A percentile compares a stretch with the other conserved stretches of the same genome.
phyloP scores from a whole-genome alignment of 202 grass and related monocot species.

The Bolboschoenoplectus hybrid region DNA sequence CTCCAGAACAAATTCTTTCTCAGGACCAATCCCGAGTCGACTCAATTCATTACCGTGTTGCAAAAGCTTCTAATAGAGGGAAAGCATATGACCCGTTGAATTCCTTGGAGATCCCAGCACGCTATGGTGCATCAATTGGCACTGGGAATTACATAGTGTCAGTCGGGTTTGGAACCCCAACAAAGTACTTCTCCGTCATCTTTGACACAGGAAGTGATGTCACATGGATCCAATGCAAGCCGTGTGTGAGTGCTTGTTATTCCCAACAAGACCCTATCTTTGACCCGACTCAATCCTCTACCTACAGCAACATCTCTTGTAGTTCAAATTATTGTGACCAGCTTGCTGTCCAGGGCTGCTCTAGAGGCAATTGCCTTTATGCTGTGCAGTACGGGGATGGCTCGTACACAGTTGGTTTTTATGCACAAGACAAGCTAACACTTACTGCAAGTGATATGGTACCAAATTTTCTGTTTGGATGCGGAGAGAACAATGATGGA shows the following conservation, averaged over 20 bases:
- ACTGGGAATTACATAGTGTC: constrained; percentile 63
- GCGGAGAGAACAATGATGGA: constrained; percentile 69
- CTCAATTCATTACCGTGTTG: constrained; percentile 32
- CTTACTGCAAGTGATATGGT: constrained; percentile 42
- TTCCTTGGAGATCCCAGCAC: constrained; percentile 50
- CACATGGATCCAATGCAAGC: constrained; percentile 80
- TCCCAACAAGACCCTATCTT: constrained; percentile 59
- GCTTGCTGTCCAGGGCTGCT: constrained; percentile 42
- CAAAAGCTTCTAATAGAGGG: background rate
- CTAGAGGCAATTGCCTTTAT: constrained; percentile 52
- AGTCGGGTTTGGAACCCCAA: constrained; percentile 62
- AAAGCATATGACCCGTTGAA: constrained; percentile 12
- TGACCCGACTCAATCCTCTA: constrained; percentile 52
- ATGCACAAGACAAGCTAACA: constrained; percentile 64
- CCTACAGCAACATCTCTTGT: constrained; percentile 84
- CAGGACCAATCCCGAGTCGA: constrained; percentile 42
- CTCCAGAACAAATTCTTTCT: constrained; percentile 40
- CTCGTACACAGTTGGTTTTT: constrained; percentile 72
- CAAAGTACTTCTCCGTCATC: constrained; percentile 1
- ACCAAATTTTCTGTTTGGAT: constrained; percentile 66
- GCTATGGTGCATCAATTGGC: constrained; percentile 24
- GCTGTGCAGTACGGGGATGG: constrained; percentile 63
- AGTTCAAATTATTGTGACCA: constrained; percentile 56
- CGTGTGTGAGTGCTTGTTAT: constrained; percentile 62
- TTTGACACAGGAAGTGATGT: constrained; percentile 89